Conservation (phyloP, 306 rosid genomes). For the Pyrus betulifolia region DNA sequence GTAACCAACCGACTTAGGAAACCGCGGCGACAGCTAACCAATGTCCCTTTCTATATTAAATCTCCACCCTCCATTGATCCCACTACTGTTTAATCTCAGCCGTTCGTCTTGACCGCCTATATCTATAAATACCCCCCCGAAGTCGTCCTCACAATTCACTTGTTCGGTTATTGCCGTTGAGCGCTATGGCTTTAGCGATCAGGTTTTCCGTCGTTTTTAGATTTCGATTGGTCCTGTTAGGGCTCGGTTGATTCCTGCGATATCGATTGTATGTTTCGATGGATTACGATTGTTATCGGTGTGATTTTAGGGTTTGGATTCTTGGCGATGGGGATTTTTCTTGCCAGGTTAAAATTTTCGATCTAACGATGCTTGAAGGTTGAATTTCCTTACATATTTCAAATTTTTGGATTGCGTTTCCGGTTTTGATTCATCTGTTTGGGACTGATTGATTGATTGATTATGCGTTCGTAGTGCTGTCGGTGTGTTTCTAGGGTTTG, state of each 20-base stretch:
- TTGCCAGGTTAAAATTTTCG: no score
- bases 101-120: neutral
- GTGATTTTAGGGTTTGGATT: neutral
- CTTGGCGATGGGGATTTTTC: no score
- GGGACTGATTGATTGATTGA: no score
- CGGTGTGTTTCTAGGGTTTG: no score
- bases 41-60: neutral
- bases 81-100: neutral
- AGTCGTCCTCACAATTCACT: neutral
- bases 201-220: neutral
- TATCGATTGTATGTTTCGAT: neutral
- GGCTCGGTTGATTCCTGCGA: neutral
- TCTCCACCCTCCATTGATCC: neutral
- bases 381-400: no score
- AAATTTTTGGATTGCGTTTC: no score
- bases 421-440: no score
- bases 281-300: neutral
- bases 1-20: neutral
- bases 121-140: neutral
- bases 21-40: neutral
- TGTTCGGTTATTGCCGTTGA: rapidly evolving
- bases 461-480: no score
- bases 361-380: no score
- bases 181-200: no score
- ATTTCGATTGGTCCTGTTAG: no score